Conservation (phyloP, 257 asterid genomes). For the Rubia yunnanensis region DNA sequence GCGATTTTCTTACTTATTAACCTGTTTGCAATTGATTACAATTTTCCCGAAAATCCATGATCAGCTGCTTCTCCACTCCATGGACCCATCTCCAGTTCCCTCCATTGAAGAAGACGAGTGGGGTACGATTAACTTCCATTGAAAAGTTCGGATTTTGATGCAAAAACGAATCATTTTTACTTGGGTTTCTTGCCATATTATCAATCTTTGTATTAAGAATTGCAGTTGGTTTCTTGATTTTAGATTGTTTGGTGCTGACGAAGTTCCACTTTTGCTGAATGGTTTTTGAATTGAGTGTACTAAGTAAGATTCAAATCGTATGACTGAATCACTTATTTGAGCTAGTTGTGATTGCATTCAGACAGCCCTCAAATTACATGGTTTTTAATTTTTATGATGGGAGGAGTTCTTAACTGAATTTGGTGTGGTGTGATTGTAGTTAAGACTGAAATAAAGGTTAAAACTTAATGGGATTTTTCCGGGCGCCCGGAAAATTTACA, state of each 20-base stretch:
- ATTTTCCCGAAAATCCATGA: constrained; percentile 35
- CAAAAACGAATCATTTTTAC: neutral
- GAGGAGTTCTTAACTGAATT: neutral
- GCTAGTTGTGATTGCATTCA: neutral
- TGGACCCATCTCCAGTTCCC: constrained; percentile 42
- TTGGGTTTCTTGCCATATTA: neutral
- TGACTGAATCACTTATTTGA: neutral
- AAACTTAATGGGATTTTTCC: neutral
- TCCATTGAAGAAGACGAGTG: constrained; percentile 54
- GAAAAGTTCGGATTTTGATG: neutral
- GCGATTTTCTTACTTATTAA: constrained; percentile 1
- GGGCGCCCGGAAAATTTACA: neutral
- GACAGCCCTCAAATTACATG: neutral
- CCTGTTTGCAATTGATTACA: constrained; percentile 5
- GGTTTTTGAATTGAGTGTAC: neutral
- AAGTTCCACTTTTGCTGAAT: neutral
- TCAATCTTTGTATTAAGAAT: neutral
- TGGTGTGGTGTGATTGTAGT: neutral
- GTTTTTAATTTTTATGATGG: no score
- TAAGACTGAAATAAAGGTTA: no score
- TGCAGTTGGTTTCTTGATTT: neutral
- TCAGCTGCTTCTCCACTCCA: constrained; percentile 40
- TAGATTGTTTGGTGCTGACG: neutral
- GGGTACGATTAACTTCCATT: constrained; percentile 20
- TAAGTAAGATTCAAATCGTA: neutral